phyloP scores from a whole-genome alignment of 768 basidiomycete species.

The Tricholomella constricta region DNA sequence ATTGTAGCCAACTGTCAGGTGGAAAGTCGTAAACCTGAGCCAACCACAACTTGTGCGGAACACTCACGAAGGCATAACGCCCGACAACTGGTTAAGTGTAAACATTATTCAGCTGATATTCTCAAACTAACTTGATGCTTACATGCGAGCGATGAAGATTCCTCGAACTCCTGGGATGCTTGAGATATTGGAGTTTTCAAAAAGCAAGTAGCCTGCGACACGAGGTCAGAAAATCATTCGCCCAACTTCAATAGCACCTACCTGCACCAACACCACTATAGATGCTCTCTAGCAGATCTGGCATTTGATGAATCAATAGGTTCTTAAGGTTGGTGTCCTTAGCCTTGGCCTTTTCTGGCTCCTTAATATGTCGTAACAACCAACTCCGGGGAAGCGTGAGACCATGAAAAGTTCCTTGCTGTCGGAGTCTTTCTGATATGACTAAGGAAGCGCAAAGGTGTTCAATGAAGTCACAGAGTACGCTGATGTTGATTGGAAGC shows the following conservation, averaged over 20 bases:
- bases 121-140: conserved; percentile 20
- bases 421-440: conserved; percentile 31
- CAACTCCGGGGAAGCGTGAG: conserved; percentile 58
- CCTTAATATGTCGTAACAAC: conserved; percentile 33
- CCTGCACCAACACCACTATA: conserved; percentile 29
- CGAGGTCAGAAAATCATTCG: neutral
- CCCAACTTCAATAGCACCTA: conserved; percentile 13
- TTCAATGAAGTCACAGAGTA: conserved; percentile 57
- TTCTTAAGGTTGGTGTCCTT: neutral
- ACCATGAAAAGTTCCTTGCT: conserved; percentile 36
- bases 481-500: conserved; percentile 44
- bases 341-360: conserved; percentile 11
- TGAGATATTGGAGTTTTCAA: conserved; percentile 22
- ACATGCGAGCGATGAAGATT: conserved; percentile 53
- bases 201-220: conserved; percentile 29
- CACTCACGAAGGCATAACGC: conserved; percentile 46
- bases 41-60: neutral
- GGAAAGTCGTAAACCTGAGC: neutral
- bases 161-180: conserved; percentile 27
- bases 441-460: conserved; percentile 43
- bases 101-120: neutral
- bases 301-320: conserved; percentile 20
- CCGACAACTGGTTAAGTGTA: conserved; percentile 39
- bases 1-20: conserved; percentile 31
- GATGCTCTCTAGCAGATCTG: conserved; percentile 28